Evolutionary conservation across 129 eudicot genomes (phyloP), one percentile per base, ranked within the genome.

Genomic region (Centella asiatica): DNA sequence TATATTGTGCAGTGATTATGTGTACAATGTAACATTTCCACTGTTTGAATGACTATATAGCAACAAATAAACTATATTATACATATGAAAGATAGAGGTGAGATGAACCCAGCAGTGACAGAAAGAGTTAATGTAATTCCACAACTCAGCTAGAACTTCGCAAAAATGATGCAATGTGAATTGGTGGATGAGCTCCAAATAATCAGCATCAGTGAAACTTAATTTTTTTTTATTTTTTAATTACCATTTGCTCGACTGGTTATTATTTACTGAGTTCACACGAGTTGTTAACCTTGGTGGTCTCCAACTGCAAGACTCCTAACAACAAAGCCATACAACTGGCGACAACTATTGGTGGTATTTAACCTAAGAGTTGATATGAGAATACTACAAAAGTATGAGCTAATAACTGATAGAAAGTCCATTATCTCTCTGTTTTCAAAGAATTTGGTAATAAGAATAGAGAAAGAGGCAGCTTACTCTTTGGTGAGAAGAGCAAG

Each of bases 401-500:
- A 47, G 48, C 34, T 15, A 33, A 63, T 28, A 52, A 63, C 27
- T 23, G 7, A 46, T 19, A 17, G 53, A 14, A 47, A 48, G 15
- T 32, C n/a, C 48, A 0, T 12, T 4, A 29, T 56, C 24, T 23
- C 25, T 29, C 3, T 15, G 18, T 7, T 13, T 15, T 5, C 17
- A n/a, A 5, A 0, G 1, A n/a, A 32, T 10, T 17, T 10, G 6
- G 17, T n/a, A 64, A 20, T 22, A 9, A 44, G 22, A 42, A n/a
- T 53, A 51, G 22, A 19, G 19, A 33, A 15, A 63, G 27, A 20
- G 42, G 36, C 13, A 49, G 37, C 79, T 77, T 71, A 89, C 90
- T 68, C 75, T 71, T 47, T 72, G 81, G 64, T 78, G 65, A 62
- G 90, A 82, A 69, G 97, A 82, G 48, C 90, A 85, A 65, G 85